Evolutionary conservation across 2,329 filamentous ascomycete species (phyloP).

Genomic region (Apiospora saccharicola): DNA sequence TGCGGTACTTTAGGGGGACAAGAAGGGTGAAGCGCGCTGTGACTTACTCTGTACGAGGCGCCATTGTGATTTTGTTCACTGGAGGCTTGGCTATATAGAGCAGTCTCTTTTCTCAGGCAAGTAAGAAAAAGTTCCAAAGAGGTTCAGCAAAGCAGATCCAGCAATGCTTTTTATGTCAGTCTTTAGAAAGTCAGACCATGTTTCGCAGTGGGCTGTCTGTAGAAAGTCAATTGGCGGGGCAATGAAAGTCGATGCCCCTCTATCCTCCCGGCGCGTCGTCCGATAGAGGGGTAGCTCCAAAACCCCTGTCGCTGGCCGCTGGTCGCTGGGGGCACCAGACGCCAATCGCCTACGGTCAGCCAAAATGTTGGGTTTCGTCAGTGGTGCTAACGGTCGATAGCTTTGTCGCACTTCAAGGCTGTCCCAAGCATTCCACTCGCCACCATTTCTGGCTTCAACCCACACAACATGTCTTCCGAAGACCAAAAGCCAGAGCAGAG

Average conservation of each 20-base stretch:
- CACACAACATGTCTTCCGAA: conserved; percentile 21
- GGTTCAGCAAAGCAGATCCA: not conserved
- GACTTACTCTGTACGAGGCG: conserved; percentile 54
- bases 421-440: not conserved
- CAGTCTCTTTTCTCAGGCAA: not conserved
- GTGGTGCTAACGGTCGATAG: not conserved
- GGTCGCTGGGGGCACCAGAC: not conserved
- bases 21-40: conserved; percentile 25
- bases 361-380: conserved; percentile 3
- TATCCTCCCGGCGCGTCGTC: not conserved
- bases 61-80: conserved; percentile 43
- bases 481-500: not conserved
- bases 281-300: conserved; percentile 18
- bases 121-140: not conserved
- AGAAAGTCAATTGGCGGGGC: conserved; percentile 31
- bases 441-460: not conserved
- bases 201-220: conserved; percentile 23
- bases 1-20: not conserved
- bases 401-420: not conserved
- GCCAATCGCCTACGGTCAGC: not conserved
- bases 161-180: not conserved
- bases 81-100: not conserved
- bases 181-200: not conserved
- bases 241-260: conserved; percentile 6
- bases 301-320: not conserved